phyloP scores from a whole-genome alignment of 106 monocot species.

The Triglochin maritima region DNA sequence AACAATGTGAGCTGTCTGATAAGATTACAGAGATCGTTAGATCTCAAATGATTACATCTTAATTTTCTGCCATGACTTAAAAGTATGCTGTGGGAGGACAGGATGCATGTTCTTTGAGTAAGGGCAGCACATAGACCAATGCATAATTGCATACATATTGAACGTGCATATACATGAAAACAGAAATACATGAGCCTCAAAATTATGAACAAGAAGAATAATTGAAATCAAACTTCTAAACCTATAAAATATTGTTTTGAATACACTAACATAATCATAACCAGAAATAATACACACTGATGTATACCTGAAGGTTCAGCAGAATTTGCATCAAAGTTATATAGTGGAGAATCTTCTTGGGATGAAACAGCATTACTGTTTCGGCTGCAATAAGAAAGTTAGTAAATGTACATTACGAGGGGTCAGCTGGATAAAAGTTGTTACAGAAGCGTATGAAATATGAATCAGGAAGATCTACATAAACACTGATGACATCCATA shows the following conservation, averaged over 20 bases:
- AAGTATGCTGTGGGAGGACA: too few species aligned
- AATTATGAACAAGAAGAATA: not conserved
- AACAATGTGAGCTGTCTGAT: too few species aligned
- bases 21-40: too few species aligned
- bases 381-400: not conserved
- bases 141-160: not conserved
- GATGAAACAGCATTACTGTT: not conserved
- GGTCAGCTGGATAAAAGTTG: not conserved
- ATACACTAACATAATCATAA: not conserved
- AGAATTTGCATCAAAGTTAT: not conserved
- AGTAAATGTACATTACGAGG: not conserved
- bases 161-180: not conserved
- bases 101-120: too few species aligned
- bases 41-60: too few species aligned
- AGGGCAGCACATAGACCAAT: too few species aligned
- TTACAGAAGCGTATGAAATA: not conserved
- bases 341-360: not conserved
- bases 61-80: too few species aligned
- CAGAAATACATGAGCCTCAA: not conserved
- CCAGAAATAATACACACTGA: not conserved
- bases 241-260: not conserved
- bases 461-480: not conserved
- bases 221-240: too few species aligned
- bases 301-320: constrained; percentile 1
- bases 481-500: constrained; percentile 1